Percentiles rank a stretch among this genome's conserved stretches.
These are phyloP conservation scores for Diaporthe sp. DNA, from an alignment of 2,329 filamentous ascomycete species.

Conservation along the genomic window DNA sequence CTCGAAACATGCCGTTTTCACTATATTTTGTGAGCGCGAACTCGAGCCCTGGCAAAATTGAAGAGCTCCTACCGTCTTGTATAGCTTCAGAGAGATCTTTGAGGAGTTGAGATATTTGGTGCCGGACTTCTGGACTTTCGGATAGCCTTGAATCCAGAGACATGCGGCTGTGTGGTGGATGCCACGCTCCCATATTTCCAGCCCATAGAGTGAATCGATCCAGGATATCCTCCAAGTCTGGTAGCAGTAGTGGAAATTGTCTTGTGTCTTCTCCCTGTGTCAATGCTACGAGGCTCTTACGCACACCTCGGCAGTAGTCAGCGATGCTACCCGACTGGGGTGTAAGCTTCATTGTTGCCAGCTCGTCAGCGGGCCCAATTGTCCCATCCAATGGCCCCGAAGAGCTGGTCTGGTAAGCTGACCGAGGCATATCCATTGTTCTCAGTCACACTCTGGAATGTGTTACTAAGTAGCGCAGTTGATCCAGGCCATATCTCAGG, in stretches of 20 bases:
- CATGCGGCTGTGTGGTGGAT: background rate
- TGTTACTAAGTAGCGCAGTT: too few species aligned
- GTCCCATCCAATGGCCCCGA: background rate
- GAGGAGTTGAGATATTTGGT: background rate
- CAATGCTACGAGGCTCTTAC: background rate
- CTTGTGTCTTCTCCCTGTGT: background rate
- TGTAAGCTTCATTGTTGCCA: background rate
- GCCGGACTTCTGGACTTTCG: background rate
- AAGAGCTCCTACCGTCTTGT: background rate
- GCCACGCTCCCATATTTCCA: background rate
- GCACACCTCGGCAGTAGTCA: background rate
- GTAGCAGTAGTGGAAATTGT: background rate
- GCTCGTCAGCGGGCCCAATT: background rate
- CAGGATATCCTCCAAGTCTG: background rate
- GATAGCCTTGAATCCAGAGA: background rate
- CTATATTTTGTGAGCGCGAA: background rate
- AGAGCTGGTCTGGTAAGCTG: background rate
- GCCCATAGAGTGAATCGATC: background rate
- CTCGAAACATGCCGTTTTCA: background rate
- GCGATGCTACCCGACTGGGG: background rate
- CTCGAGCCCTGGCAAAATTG: background rate
- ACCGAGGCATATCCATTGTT: too few species aligned
- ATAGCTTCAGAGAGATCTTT: background rate
- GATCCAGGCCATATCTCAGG: too few species aligned
- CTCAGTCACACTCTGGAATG: too few species aligned